phyloP scores from a whole-genome alignment of 768 basidiomycete genomes.

The Pisolithus microcarpus region DNA sequence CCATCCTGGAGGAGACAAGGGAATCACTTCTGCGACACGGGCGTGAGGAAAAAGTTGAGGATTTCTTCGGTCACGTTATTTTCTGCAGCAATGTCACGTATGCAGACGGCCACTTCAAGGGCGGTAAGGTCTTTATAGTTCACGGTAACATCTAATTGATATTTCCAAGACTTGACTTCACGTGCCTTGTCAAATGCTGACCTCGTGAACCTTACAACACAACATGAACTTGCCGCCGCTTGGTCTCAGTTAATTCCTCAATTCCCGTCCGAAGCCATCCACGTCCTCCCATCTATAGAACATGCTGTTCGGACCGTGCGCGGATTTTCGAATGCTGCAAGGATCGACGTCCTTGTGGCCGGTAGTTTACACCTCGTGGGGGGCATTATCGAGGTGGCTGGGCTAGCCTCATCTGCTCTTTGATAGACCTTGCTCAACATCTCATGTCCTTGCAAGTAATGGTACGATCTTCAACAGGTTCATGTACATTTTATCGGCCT shows the following conservation, averaged over 20 bases:
- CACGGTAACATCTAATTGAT: neutral
- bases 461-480: constrained; percentile 31
- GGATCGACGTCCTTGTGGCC: constrained; percentile 68
- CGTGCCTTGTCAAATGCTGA: constrained; percentile 57
- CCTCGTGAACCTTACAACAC: constrained; percentile 59
- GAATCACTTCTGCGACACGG: constrained; percentile 38
- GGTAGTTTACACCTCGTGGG: constrained; percentile 94
- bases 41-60: constrained; percentile 29
- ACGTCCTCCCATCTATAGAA: constrained; percentile 83
- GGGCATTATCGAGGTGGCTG: constrained; percentile 87
- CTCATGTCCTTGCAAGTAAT: constrained; percentile 5
- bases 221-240: constrained; percentile 65
- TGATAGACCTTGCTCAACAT: constrained; percentile 20
- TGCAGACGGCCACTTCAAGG: constrained; percentile 80
- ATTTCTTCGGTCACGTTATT: constrained; percentile 78
- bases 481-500: neutral
- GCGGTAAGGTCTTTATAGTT: constrained; percentile 46
- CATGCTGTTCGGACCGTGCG: constrained; percentile 73
- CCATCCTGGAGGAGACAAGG: constrained; percentile 47
- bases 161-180: constrained; percentile 63
- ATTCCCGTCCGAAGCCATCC: constrained; percentile 55
- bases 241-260: constrained; percentile 62
- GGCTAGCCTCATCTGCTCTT: constrained; percentile 62
- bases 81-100: constrained; percentile 98
- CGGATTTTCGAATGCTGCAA: constrained; percentile 24